phyloP scores from a whole-genome alignment of 352 stramenopile species.

The Thalassiosira gravida region DNA sequence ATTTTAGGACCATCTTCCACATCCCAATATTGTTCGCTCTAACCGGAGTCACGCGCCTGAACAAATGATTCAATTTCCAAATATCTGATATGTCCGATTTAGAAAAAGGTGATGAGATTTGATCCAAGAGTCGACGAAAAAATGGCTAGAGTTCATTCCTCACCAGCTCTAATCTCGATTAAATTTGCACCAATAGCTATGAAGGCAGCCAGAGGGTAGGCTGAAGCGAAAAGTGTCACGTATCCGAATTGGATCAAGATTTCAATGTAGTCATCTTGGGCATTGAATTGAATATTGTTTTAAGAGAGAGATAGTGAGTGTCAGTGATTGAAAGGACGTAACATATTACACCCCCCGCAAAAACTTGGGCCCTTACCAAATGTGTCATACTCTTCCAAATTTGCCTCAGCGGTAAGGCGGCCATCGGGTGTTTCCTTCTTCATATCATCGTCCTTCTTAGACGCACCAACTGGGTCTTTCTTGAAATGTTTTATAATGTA shows the following conservation, averaged over 20 bases:
- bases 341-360: no score
- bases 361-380: conserved; percentile 73
- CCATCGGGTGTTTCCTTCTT: background rate
- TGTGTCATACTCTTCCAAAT: conserved; percentile 78
- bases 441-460: conserved; percentile 38
- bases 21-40: no score
- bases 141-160: background rate
- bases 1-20: no score
- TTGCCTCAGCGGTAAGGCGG: conserved; percentile 46
- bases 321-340: no score
- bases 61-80: no score
- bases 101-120: no score
- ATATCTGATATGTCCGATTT: no score
- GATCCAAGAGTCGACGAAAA: background rate
- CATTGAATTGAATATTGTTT: no score
- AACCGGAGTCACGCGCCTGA: no score
- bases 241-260: conserved; percentile 91
- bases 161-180: conserved; percentile 88
- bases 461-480: conserved; percentile 13
- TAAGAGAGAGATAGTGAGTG: no score
- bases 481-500: conserved; percentile 36
- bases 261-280: conserved; percentile 89
- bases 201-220: conserved; percentile 90
- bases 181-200: conserved; percentile 91
- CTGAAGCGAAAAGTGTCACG: conserved; percentile 92